Evolutionary conservation across 768 basidiomycete species (phyloP).

Genomic region (Xanthoconium stramineum): DNA sequence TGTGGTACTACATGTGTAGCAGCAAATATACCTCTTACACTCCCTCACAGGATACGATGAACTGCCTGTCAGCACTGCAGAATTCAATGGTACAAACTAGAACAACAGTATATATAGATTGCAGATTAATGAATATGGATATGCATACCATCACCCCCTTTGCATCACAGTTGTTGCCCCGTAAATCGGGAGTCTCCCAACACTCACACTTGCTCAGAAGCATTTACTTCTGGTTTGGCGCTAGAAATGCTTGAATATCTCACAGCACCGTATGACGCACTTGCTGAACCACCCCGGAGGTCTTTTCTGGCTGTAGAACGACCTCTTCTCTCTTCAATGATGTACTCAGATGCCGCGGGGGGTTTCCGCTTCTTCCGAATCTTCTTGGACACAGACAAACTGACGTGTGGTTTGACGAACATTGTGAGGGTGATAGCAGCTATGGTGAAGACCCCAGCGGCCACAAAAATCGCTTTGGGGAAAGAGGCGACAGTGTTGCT

Average conservation of each 20-base stretch:
- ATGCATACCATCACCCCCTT: not conserved
- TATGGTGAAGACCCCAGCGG: constrained; percentile 55
- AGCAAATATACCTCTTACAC: not conserved
- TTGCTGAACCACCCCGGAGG: constrained; percentile 32
- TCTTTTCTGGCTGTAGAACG: constrained; percentile 40
- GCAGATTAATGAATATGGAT: constrained; percentile 18
- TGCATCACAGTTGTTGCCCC: not conserved
- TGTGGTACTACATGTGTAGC: not conserved
- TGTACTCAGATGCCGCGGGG: constrained; percentile 1
- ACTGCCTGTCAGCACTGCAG: not conserved
- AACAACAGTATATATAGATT: not conserved
- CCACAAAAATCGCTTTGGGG: constrained; percentile 66
- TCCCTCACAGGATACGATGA: not conserved
- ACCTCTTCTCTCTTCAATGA: constrained; percentile 17
- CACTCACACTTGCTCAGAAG: constrained; percentile 1
- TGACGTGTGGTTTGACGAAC: constrained; percentile 37
- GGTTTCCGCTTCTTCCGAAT: constrained; percentile 6
- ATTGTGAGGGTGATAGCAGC: constrained; percentile 46
- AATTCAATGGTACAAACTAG: not conserved
- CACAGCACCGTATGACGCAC: constrained; percentile 17
- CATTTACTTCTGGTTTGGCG: constrained; percentile 3
- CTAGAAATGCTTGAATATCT: constrained; percentile 6
- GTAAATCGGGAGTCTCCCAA: not conserved
- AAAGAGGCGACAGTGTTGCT: constrained; percentile 57
- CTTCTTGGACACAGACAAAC: constrained; percentile 18